phyloP scores from a whole-genome alignment of 129 eudicot species.

The Mikania micrantha region DNA sequence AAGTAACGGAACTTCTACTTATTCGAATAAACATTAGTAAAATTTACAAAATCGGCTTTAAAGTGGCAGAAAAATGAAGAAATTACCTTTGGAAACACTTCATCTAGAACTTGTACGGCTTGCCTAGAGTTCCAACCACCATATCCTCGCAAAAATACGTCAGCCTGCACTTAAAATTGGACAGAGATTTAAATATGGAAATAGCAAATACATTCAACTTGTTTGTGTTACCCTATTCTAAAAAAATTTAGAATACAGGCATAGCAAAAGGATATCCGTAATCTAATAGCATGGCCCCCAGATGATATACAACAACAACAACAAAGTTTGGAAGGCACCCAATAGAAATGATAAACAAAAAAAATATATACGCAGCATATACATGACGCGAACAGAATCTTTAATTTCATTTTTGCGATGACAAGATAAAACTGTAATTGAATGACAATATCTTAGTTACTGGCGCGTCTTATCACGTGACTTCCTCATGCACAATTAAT shows the following conservation, averaged over 20 bases:
- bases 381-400: background rate
- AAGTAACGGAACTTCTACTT: background rate
- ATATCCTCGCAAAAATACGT: conserved; percentile 66
- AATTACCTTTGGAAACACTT: conserved; percentile 66
- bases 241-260: background rate
- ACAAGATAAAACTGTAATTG: background rate
- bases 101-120: conserved; percentile 54
- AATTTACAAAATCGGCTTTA: background rate
- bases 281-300: background rate
- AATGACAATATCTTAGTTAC: too few relatives aligned
- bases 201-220: background rate
- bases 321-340: background rate
- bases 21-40: background rate
- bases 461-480: too few relatives aligned
- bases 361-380: background rate
- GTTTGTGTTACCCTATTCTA: background rate
- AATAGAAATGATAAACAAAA: too few relatives aligned
- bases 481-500: too few relatives aligned
- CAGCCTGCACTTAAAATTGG: conserved; percentile 42
- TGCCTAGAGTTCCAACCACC: conserved; percentile 73
- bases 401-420: background rate
- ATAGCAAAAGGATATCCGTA: background rate
- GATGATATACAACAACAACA: background rate
- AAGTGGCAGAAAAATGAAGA: background rate
- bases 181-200: background rate